Conservation (phyloP, 176 grass and related monocot genomes). For the Metroxylon sagu region DNA sequence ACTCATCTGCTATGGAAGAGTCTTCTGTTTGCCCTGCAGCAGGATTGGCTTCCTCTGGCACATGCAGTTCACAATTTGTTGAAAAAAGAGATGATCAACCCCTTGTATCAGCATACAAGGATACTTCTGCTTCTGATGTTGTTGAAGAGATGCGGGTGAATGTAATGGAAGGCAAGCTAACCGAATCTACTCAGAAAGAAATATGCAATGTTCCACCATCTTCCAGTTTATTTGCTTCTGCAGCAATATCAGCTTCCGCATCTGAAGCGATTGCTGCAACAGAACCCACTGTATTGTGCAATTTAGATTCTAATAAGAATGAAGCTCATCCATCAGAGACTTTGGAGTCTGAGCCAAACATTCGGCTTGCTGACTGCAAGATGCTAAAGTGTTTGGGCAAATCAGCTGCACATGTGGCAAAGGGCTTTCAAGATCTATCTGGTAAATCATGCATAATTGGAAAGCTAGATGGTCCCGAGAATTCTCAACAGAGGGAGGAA, state of each 20-base stretch:
- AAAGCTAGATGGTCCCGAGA: slow-evolving; percentile 31
- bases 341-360: slow-evolving; percentile 10
- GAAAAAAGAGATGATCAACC: background rate
- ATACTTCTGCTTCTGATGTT: background rate
- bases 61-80: slow-evolving; percentile 10
- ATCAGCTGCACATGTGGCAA: slow-evolving; percentile 15
- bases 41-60: slow-evolving; percentile 3
- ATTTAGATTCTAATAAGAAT: background rate
- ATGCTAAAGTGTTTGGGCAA: slow-evolving; percentile 2
- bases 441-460: slow-evolving; percentile 18
- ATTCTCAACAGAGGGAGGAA: slow-evolving; percentile 19
- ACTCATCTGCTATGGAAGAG: slow-evolving; percentile 1
- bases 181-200: background rate
- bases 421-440: slow-evolving; percentile 24
- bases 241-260: background rate
- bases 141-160: slow-evolving; percentile 2
- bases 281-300: background rate
- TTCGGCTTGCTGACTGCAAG: background rate
- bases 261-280: background rate
- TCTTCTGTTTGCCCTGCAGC: background rate
- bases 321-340: slow-evolving; percentile 7
- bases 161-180: background rate
- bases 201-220: background rate
- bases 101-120: background rate
- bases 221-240: background rate